Evolutionary conservation across 208 protist genomes (phyloP).

Genomic region (Histomonas meleagridis): DNA sequence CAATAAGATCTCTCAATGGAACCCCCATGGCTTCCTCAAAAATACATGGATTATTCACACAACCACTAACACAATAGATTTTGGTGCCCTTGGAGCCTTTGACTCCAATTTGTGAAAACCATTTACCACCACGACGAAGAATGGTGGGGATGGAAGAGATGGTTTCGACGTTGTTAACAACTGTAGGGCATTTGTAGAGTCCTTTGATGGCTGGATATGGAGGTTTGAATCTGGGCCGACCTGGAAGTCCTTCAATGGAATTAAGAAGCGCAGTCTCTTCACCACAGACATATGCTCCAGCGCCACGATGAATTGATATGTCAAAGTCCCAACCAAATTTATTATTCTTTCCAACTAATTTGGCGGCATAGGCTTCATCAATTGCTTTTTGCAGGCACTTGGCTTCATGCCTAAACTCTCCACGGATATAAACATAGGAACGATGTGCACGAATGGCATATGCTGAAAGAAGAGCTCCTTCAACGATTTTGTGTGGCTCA

Average conservation of each 20-base stretch:
- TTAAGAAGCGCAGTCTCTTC: slow-evolving; percentile 93
- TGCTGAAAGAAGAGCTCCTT: slow-evolving; percentile 83
- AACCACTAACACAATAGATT: slow-evolving; percentile 86
- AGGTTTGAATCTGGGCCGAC: slow-evolving; percentile 90
- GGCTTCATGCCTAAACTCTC: slow-evolving; percentile 90
- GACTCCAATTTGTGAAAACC: slow-evolving; percentile 84
- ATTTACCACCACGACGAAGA: slow-evolving; percentile 58
- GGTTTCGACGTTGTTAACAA: slow-evolving; percentile 96
- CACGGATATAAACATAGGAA: slow-evolving; percentile 92
- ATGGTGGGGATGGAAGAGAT: slow-evolving; percentile 54
- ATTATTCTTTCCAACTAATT: slow-evolving; percentile 86
- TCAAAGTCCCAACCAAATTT: slow-evolving; percentile 90
- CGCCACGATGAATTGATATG: slow-evolving; percentile 81
- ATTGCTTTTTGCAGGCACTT: slow-evolving; percentile 76
- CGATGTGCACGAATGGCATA: slow-evolving; percentile 80
- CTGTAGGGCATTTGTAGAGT: slow-evolving; percentile 93
- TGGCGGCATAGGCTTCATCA: slow-evolving; percentile 65
- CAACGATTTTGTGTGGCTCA: slow-evolving; percentile 94
- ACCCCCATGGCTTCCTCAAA: slow-evolving; percentile 92
- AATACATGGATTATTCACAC: slow-evolving; percentile 89
- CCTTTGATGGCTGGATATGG: slow-evolving; percentile 93
- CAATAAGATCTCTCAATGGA: slow-evolving; percentile 63
- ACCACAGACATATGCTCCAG: slow-evolving; percentile 93
- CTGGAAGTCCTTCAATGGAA: slow-evolving; percentile 75
- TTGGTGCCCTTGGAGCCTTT: slow-evolving; percentile 90